Percentiles rank a stretch among this genome's conserved stretches.
Evolutionary conservation across 1,139 yeast species (phyloP).

Genomic region (Hemisphaericaspora xylofermentans): DNA sequence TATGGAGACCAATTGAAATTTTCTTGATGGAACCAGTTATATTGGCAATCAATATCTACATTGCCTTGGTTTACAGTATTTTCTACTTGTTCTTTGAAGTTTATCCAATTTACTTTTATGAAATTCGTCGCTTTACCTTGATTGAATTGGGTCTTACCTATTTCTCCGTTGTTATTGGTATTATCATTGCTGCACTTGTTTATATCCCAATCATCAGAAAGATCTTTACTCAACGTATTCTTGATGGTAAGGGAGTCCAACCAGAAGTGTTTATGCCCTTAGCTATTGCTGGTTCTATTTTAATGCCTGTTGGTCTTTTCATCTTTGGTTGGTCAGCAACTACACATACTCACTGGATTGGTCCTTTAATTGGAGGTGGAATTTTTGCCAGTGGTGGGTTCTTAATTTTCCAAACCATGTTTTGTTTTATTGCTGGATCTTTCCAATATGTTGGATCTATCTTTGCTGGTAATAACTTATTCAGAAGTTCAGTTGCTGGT

Average conservation of each 20-base stretch:
- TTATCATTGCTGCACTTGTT: constrained; percentile 20
- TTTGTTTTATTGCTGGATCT: constrained; percentile 61
- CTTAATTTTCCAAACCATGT: constrained; percentile 32
- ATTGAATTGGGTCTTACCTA: constrained; percentile 25
- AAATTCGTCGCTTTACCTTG: constrained; percentile 26
- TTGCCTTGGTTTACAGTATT: constrained; percentile 30
- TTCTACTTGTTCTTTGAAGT: constrained; percentile 37
- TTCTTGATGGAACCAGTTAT: constrained; percentile 33
- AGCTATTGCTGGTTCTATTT: constrained; percentile 33
- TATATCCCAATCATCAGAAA: constrained; percentile 21
- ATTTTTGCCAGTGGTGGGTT: constrained; percentile 30
- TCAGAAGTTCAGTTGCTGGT: constrained; percentile 30
- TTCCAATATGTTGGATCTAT: constrained; percentile 40
- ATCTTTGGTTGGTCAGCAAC: constrained; percentile 35
- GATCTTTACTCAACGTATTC: constrained; percentile 25
- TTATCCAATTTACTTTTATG: constrained; percentile 31
- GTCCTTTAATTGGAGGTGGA: constrained; percentile 30
- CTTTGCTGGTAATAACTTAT: constrained; percentile 31
- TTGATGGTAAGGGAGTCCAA: constrained; percentile 36
- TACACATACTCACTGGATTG: constrained; percentile 32
- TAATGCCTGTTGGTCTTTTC: constrained; percentile 32
- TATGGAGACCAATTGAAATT: constrained; percentile 34
- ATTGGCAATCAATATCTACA: constrained; percentile 28
- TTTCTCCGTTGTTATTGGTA: constrained; percentile 22
- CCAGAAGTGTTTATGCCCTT: constrained; percentile 66